A percentile compares a stretch with the other conserved stretches of the same genome.
phyloP scores from a whole-genome alignment of 306 rosid species.

The Phaseolus lunatus region DNA sequence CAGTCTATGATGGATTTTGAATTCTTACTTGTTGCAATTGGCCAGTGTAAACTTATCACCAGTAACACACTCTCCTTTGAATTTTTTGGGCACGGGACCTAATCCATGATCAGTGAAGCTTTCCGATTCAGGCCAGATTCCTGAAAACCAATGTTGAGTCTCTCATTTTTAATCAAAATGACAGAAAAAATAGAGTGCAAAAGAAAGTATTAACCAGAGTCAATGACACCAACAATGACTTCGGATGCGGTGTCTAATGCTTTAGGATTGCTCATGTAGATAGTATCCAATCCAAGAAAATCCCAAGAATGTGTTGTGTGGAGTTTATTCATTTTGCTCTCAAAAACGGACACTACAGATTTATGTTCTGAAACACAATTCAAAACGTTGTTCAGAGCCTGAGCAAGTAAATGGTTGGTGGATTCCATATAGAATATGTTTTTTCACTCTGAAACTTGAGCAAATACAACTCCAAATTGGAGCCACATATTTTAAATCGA shows the following conservation, averaged over 20 bases:
- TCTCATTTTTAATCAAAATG: not conserved
- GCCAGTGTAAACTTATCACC: constrained; percentile 68
- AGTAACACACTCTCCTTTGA: constrained; percentile 71
- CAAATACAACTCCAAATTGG: constrained; percentile 6
- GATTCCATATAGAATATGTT: not conserved
- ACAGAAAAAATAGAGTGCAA: not conserved
- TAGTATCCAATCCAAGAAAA: constrained; percentile 60
- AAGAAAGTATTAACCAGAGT: constrained; percentile 58
- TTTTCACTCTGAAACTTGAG: not conserved
- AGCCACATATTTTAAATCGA: constrained; percentile 4
- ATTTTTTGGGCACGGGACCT: constrained; percentile 66
- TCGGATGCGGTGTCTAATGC: constrained; percentile 50
- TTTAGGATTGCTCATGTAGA: constrained; percentile 38
- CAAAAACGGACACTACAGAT: constrained; percentile 63
- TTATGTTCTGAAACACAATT: constrained; percentile 55
- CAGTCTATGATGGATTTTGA: constrained; percentile 11
- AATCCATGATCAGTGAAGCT: constrained; percentile 74
- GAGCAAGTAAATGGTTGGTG: not conserved
- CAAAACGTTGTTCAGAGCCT: constrained; percentile 27
- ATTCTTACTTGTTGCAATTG: constrained; percentile 73
- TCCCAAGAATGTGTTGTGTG: constrained; percentile 79
- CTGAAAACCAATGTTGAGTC: constrained; percentile 44
- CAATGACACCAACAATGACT: constrained; percentile 73
- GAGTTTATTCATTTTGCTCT: constrained; percentile 67
- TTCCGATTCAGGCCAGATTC: constrained; percentile 81